Conservation (phyloP, 106 monocot species). For the Acorus calamus region DNA sequence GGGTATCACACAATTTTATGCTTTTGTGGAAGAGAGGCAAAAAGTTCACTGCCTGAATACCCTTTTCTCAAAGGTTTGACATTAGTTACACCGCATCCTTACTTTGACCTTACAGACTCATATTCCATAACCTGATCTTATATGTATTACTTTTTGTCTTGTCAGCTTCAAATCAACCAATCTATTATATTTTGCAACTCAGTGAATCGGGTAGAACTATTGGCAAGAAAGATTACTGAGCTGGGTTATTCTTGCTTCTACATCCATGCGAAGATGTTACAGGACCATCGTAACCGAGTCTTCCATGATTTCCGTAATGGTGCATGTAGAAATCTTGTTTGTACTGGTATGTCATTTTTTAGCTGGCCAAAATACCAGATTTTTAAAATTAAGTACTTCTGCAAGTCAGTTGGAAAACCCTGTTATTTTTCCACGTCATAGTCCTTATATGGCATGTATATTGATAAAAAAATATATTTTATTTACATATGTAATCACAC, state of each 20-base stretch:
- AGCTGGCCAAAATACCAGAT: neutral
- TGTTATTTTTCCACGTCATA: too few species aligned
- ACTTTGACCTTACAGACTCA: too few species aligned
- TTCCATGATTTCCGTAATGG: slow-evolving; percentile 99
- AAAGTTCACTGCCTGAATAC: slow-evolving; percentile 98
- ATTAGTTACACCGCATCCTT: too few species aligned
- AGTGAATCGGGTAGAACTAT: slow-evolving; percentile 85
- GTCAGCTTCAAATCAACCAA: slow-evolving; percentile 83
- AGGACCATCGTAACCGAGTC: slow-evolving; percentile 92
- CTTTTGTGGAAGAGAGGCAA: slow-evolving; percentile 96
- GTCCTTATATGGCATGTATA: too few species aligned
- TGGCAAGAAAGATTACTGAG: slow-evolving; percentile 97
- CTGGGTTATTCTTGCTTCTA: slow-evolving; percentile 97
- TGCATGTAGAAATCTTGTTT: slow-evolving; percentile 96
- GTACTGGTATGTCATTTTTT: slow-evolving; percentile 50
- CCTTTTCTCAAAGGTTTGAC: slow-evolving; percentile 89
- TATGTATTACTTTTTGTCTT: slow-evolving; percentile 2
- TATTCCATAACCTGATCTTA: too few species aligned
- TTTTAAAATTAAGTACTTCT: neutral
- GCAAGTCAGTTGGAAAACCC: too few species aligned
- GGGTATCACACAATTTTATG: slow-evolving; percentile 94
- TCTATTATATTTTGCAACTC: slow-evolving; percentile 99
- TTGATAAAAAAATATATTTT: too few species aligned
- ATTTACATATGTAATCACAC: too few species aligned
- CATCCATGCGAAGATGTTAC: slow-evolving; percentile 93